Base-by-base conservation (phyloP, 164 flowering plant genomes). In the Stephania japonica region DNA sequence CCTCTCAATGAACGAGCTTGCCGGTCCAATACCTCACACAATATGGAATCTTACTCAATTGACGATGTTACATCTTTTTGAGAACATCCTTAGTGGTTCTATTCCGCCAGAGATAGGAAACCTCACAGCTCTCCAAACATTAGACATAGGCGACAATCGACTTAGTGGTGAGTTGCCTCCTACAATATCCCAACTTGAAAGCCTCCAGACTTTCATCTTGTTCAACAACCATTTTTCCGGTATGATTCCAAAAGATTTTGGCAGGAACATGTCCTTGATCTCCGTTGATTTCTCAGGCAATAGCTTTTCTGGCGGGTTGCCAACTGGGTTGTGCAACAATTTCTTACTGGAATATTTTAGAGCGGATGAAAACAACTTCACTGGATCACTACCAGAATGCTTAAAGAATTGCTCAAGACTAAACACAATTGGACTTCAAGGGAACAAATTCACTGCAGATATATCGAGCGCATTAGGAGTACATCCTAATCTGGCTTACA, bases 271-370 rank as follows among this genome's bases (percentile, higher is more conserved):
- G 53, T 75, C 56, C 44, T 70, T 87, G 47, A 25, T 0, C 26
- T 38, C 43, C 62, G 84, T 78, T n/a, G 71, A 87, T 83, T 86
- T 90, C 50, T 80, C 96, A 3, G 66, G 80, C 75, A 91, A 91
- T 78, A 85, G 81, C 72, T 91, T 91, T 75, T 65, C 87, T 0
- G 97, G 97, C 24, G 74, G 81, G 66, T 50, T 89, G 81, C 97
- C 97, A 7, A 82, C 87, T 10, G 68, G 78, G 62, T 25, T 91
- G 14, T 88, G 97, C 76, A 83, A 75, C n/a, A 83, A 86, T n/a
- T 73, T 83, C n/a, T 18, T 63, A 23, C 80, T 89, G 32, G 42
- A 69, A 25, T 23, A 72, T 1, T 72, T 91, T 7, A 83, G 89
- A 3, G 87, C 75, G 0, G 81, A 83, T 65, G 71, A 63, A 3